Base-by-base conservation (phyloP, 495 filamentous ascomycete species). In the Xylaria telfairii region DNA sequence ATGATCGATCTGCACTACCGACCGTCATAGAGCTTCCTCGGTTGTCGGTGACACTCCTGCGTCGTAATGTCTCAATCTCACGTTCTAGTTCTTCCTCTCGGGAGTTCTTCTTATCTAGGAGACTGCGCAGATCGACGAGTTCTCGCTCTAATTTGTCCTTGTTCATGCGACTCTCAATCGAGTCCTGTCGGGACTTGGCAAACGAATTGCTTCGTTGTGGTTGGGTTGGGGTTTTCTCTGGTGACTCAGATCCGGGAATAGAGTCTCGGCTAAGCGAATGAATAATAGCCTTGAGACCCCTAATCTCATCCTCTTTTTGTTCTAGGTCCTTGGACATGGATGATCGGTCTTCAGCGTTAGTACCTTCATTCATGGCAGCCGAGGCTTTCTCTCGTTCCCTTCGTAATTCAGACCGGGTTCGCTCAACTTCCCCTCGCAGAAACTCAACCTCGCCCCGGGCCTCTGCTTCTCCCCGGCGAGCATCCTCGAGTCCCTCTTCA, bases 391-490 rank as follows among this genome's bases (percentile, higher is more conserved):
- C 96, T n/a, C 91, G 86, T 78, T 98, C 96, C 65, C 94, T 86
- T 56, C 92, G 89, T 21, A 98, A 83, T 83, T 99, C 96, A 34
- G 94, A 87, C 69, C 95, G 90, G n/a, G 93, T 94, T 64, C 96
- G 83, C 78, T 99, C 96, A 0, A 99, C 96, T 78, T 99, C 96
- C 2, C 96, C 96, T 42, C 96, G 89, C 30, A 99, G 81, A 79
- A 98, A 98, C 76, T 99, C 96, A 6, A 98, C 96, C 78, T 99
- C 96, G 2, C 93, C 94, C 70, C 96, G 86, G 24, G 96, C 96
- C 83, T 99, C 96, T 1, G 96, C 95, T 80, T 99, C 96, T n/a
- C 96, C 96, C 34, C 96, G 88, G 57, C 96, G 87, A 32, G 96
- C 94, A 82, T 99, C 96, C 80, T 98, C 96, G 12, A 99, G 85